These are phyloP conservation scores for Lathyrus aphaca DNA, from an alignment of 306 rosid genomes.

Conservation along the genomic window DNA sequence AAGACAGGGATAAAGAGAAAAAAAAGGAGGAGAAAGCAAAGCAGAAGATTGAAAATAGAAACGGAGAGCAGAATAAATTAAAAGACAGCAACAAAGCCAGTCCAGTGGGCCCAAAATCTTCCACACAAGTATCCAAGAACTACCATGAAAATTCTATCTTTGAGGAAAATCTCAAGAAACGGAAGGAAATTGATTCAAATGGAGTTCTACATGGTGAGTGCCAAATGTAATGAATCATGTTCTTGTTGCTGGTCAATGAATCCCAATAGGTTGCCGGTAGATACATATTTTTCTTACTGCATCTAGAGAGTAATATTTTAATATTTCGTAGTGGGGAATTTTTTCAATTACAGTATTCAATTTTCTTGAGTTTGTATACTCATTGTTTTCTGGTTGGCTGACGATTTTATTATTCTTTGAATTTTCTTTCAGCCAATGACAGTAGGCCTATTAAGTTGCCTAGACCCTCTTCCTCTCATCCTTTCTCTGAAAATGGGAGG, in stretches of 20 bases:
- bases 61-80: too few relatives aligned
- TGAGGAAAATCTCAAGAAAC: conserved; percentile 70
- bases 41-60: too few relatives aligned
- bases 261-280: conserved; percentile 28
- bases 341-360: background rate
- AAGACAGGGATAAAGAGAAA: too few relatives aligned
- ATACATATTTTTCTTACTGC: conserved; percentile 22
- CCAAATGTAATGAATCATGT: conserved; percentile 28
- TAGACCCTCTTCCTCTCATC: conserved; percentile 57
- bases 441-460: conserved; percentile 69
- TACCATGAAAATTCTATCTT: conserved; percentile 40
- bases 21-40: too few relatives aligned
- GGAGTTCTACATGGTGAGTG: conserved; percentile 84
- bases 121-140: too few relatives aligned
- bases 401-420: conserved; percentile 46
- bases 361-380: conserved; percentile 34
- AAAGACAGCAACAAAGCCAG: too few relatives aligned
- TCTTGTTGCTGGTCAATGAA: conserved; percentile 29
- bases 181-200: conserved; percentile 66
- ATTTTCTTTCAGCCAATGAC: conserved; percentile 71
- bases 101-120: too few relatives aligned
- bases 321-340: background rate
- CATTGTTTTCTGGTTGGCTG: conserved; percentile 43
- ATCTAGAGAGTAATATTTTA: conserved; percentile 28
- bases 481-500: conserved; percentile 67